Conservation (phyloP, 176 grass and related monocot species). For the Avena sativa region DNA sequence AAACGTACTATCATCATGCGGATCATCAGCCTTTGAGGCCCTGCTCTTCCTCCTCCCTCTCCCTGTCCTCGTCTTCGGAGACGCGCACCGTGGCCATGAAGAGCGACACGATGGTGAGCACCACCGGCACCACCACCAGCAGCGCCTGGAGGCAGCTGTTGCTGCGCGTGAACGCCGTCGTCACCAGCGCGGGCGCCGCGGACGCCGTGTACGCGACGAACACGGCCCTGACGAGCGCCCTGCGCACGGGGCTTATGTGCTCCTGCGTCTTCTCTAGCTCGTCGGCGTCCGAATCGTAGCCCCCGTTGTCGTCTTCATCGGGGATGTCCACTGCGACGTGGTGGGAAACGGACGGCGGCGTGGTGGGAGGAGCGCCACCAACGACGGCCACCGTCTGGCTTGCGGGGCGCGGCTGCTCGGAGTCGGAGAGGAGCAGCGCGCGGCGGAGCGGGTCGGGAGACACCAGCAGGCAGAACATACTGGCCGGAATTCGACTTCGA, state of each 20-base stretch:
- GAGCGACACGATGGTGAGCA: neutral
- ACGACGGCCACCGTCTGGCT: neutral
- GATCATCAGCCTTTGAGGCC: neutral
- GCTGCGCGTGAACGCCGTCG: neutral
- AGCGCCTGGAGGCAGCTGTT: neutral
- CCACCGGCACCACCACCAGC: neutral
- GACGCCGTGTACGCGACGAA: slow-evolving; percentile 1
- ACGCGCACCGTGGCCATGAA: slow-evolving; percentile 19
- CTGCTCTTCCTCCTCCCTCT: neutral
- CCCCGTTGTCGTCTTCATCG: neutral
- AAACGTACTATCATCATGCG: neutral
- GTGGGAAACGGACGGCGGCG: neutral
- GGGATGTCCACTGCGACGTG: slow-evolving; percentile 9
- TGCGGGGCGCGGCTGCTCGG: neutral
- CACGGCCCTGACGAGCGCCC: slow-evolving; percentile 7
- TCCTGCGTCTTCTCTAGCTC: neutral
- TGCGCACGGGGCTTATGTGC: slow-evolving; percentile 3
- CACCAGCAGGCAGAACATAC: slow-evolving; percentile 7
- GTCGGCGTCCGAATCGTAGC: neutral
- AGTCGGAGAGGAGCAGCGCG: neutral
- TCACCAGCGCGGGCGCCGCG: neutral
- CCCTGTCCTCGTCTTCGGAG: slow-evolving; percentile 3
- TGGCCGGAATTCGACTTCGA: neutral
- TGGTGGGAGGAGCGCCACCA: neutral
- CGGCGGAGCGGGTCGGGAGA: slow-evolving; percentile 7